phyloP scores from a whole-genome alignment of 805 yeast species.

The Candida saitoana region DNA sequence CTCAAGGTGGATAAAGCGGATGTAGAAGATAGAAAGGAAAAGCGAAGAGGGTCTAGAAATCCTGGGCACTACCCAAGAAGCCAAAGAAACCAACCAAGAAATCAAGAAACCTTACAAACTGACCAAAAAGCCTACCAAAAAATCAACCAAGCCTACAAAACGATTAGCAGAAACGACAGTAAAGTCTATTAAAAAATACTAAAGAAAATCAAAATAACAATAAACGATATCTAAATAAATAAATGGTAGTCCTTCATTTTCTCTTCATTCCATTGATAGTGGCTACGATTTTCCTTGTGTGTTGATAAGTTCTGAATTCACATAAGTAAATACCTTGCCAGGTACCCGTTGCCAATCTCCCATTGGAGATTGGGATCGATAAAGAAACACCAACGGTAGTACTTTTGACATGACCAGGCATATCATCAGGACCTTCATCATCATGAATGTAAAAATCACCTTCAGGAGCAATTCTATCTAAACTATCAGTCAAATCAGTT shows the following conservation, averaged over 20 bases:
- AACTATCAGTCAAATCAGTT: constrained; percentile 57
- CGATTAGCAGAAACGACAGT: no score
- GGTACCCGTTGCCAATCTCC: constrained; percentile 66
- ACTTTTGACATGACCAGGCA: constrained; percentile 78
- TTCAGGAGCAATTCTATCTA: constrained; percentile 69
- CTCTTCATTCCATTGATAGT: constrained; percentile 61
- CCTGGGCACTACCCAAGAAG: no score
- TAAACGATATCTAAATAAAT: no score
- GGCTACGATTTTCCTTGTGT: constrained; percentile 64
- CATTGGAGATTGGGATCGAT: constrained; percentile 66
- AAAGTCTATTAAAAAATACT: no score
- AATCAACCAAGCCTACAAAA: no score
- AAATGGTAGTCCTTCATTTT: background rate
- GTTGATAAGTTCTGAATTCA: constrained; percentile 65
- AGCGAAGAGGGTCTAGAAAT: no score
- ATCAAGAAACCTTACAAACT: no score
- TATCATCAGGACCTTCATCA: constrained; percentile 80
- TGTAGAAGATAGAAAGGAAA: no score
- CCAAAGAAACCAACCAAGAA: no score
- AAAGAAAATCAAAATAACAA: no score
- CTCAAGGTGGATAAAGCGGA: no score
- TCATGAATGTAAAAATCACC: constrained; percentile 52
- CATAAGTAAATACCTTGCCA: constrained; percentile 83
- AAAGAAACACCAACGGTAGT: constrained; percentile 58
- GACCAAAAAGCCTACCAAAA: no score